These are phyloP conservation scores for Lentinula sp. DNA, from an alignment of 768 basidiomycete genomes.

Conservation along the genomic window DNA sequence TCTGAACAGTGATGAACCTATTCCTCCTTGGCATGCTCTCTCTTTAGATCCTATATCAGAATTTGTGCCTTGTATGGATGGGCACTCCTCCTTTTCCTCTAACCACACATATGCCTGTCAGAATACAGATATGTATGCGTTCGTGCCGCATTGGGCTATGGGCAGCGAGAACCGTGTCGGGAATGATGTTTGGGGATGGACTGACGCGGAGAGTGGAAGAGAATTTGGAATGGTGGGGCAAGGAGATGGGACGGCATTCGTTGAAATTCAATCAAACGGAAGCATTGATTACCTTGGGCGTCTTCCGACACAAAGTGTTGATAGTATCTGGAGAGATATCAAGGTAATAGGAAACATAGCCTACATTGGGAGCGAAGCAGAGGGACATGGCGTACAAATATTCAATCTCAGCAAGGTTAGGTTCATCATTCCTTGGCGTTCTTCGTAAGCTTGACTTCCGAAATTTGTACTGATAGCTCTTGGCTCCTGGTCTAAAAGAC, in stretches of 20 bases:
- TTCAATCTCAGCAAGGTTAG: constrained; percentile 20
- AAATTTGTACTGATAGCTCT: constrained; percentile 7
- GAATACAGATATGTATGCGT: constrained; percentile 14
- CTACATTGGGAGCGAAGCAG: constrained; percentile 20
- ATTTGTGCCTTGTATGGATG: constrained; percentile 9
- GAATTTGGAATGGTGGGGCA: constrained; percentile 15
- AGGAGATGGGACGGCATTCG: constrained; percentile 13
- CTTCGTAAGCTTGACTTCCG: not conserved
- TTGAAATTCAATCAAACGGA: constrained; percentile 8
- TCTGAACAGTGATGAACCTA: not conserved
- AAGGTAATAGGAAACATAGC: constrained; percentile 18
- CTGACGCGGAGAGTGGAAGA: constrained; percentile 6
- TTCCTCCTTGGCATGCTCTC: not conserved
- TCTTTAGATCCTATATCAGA: not conserved
- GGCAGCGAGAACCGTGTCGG: constrained; percentile 12
- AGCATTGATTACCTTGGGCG: constrained; percentile 18
- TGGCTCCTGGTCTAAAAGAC: constrained; percentile 7
- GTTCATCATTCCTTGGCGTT: not conserved
- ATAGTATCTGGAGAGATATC: constrained; percentile 17
- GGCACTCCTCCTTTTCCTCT: not conserved
- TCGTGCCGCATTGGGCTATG: constrained; percentile 12
- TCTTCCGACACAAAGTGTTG: constrained; percentile 16
- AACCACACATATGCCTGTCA: constrained; percentile 13
- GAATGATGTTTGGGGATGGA: constrained; percentile 15
- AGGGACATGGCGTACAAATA: constrained; percentile 20